Conservation (phyloP, 805 yeast species). For the Lipomyces kockii region DNA sequence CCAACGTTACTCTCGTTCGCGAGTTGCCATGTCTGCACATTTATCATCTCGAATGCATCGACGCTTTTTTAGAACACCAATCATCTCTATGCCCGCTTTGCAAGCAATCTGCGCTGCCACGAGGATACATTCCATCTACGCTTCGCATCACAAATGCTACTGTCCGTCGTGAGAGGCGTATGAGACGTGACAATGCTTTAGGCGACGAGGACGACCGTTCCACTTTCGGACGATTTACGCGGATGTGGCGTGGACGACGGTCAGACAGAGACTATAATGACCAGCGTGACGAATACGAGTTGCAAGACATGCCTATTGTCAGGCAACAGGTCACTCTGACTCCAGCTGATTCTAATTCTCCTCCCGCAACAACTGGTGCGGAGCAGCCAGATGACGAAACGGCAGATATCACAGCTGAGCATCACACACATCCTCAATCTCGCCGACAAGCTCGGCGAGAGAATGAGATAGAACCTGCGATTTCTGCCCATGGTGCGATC, state of each 20-base stretch:
- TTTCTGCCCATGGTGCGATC: not conserved
- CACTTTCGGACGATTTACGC: not conserved
- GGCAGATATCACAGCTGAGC: not conserved
- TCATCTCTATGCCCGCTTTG: conserved; percentile 85
- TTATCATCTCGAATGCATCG: conserved; percentile 77
- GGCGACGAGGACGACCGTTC: not conserved
- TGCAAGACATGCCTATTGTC: not conserved
- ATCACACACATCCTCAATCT: not conserved
- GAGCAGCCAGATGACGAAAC: not conserved
- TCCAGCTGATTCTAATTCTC: not conserved
- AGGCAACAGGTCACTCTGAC: not conserved
- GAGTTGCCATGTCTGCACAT: conserved; percentile 82
- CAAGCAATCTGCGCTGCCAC: conserved; percentile 36
- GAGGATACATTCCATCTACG: conserved; percentile 33
- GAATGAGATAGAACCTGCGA: not conserved
- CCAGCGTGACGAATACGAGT: not conserved
- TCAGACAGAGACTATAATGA: not conserved
- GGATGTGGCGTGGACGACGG: conserved; percentile 3
- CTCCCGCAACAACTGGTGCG: not conserved
- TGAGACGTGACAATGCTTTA: conserved; percentile 19
- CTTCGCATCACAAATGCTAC: conserved; percentile 36
- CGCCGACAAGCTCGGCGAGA: not conserved
- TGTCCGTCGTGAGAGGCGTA: conserved; percentile 33
- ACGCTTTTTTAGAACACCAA: conserved; percentile 76
- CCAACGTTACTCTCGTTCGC: conserved; percentile 58